A percentile compares a stretch with the other conserved stretches of the same genome.
Evolutionary conservation across 257 asterid species (phyloP).

Genomic region (Agastache rugosa): DNA sequence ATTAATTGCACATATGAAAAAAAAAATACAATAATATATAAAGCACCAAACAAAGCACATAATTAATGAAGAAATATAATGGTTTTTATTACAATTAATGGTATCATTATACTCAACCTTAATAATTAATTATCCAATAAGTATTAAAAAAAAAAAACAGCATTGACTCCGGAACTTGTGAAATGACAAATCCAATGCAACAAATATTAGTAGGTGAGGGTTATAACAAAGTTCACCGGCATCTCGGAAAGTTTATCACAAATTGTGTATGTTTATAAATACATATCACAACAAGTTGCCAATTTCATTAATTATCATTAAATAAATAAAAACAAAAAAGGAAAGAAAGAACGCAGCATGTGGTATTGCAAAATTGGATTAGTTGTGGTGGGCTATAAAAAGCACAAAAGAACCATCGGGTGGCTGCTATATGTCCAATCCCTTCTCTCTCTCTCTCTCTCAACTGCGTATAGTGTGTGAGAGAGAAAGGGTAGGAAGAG

Average conservation of each 20-base stretch:
- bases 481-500: constrained; percentile 1
- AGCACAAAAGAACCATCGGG: neutral
- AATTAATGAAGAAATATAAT: no score
- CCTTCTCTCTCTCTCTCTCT: constrained; percentile 2
- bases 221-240: neutral
- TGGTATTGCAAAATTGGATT: neutral
- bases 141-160: neutral
- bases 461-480: neutral
- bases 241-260: constrained; percentile 12
- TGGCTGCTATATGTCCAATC: constrained; percentile 26
- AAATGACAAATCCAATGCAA: constrained; percentile 9
- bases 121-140: no score
- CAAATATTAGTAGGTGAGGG: constrained; percentile 4
- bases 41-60: no score
- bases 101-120: no score
- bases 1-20: no score
- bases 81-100: no score
- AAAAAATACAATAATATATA: no score
- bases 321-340: neutral
- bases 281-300: neutral
- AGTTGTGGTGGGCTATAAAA: constrained; percentile 26
- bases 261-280: neutral
- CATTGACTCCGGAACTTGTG: constrained; percentile 18
- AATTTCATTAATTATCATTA: neutral
- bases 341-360: neutral